Evolutionary conservation across 306 rosid genomes (phyloP).

Genomic region (Benincasa hispida): DNA sequence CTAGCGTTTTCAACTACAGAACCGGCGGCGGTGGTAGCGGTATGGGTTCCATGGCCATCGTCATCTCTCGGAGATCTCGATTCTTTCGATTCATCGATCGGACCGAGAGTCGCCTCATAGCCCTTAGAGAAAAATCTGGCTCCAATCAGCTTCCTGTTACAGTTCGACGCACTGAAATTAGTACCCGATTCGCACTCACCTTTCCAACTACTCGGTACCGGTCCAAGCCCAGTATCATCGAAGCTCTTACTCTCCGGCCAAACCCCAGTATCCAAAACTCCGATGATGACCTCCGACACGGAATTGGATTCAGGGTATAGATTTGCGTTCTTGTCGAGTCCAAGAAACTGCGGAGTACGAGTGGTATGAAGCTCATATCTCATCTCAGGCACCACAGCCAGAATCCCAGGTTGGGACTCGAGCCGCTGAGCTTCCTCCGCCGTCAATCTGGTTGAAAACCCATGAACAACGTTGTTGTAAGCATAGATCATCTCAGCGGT

Average conservation of each 20-base stretch:
- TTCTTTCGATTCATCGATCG: conserved; percentile 26
- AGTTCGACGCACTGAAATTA: conserved; percentile 39
- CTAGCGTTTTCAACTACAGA: conserved; percentile 34
- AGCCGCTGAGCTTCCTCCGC: conserved; percentile 32
- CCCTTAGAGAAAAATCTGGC: conserved; percentile 53
- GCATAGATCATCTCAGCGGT: conserved; percentile 59
- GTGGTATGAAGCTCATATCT: conserved; percentile 66
- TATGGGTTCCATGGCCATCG: conserved; percentile 83
- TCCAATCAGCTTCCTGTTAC: conserved; percentile 65
- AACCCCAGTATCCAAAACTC: conserved; percentile 61
- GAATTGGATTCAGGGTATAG: conserved; percentile 17
- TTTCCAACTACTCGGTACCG: conserved; percentile 56
- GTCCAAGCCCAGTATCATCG: conserved; percentile 45
- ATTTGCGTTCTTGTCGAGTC: conserved; percentile 27
- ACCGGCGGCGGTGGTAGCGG: conserved; percentile 64
- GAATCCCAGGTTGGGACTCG: conserved; percentile 30
- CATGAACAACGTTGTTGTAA: conserved; percentile 54
- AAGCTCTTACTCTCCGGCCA: conserved; percentile 94
- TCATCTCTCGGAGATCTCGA: conserved; percentile 55
- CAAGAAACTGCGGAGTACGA: conserved; percentile 64
- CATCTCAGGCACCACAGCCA: conserved; percentile 38
- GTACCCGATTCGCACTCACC: conserved; percentile 54
- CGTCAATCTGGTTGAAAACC: conserved; percentile 56
- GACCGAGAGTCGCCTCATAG: conserved; percentile 24
- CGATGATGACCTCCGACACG: conserved; percentile 31